Base-by-base conservation (phyloP, 108 stramenopile genomes). In the Hondaea fermentalgiana region DNA sequence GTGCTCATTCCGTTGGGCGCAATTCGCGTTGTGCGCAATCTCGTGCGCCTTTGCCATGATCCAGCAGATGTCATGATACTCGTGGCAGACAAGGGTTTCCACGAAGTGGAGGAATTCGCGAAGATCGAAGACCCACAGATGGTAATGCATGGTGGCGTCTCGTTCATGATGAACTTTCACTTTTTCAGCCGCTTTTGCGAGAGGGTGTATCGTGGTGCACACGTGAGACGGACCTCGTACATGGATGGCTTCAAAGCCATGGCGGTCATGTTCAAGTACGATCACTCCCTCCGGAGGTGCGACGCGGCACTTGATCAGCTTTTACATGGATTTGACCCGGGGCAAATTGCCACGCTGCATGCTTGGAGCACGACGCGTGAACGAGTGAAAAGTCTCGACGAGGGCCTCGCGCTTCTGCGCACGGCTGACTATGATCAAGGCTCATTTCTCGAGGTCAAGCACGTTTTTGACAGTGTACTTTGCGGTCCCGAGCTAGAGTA, bases 111-210 rank as follows among this genome's bases (percentile, higher is more conserved):
- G 49, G 76, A 83, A 23, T 83, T 83, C 4, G 51, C n/a, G 6
- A 16, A 6, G 8, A 21, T 53, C 10, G 76, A 53, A 45, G 28
- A 83, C 49, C 76, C 76, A 6, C 51, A 47, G 1, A 28, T 53
- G 51, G 76, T 83, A 0, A 53, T 83, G 45, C 76, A 83, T 4
- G 76, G 76, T 12, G 76, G 49, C 10, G 49, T 83, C 25, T 83
- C 76, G 3, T 83, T 83, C 76, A 83, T 83, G 76, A 83, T 45
- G 25, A 83, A 83, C 23, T 83, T 83, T 83, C 76, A 83, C 28
- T 23, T 83, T 14, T 12, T 83, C 10, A 47, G 23, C n/a, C 49
- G 49, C 12, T 83, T 83, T 23, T 47, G 49, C 4, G 76, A 83
- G 76, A 6, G 25, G 17, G 51, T 83, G 49, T 83, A 53, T 23